These are phyloP conservation scores for Aspergillus sp. DNA, from an alignment of 2,329 filamentous ascomycete species.

Conservation along the genomic window DNA sequence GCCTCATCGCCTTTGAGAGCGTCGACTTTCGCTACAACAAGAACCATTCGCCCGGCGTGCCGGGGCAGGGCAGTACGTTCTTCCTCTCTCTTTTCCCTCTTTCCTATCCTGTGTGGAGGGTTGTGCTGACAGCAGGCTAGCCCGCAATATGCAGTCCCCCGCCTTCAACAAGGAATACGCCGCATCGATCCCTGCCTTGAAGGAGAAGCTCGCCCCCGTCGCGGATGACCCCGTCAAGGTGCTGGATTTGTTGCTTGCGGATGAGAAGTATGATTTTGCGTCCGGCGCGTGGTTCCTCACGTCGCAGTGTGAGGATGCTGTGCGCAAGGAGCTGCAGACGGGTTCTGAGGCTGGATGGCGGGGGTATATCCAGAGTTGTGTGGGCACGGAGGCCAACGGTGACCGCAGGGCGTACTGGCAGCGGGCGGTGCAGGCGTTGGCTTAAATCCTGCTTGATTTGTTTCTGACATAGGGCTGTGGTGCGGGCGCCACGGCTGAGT, in stretches of 20 bases:
- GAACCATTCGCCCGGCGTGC: constrained; percentile 14
- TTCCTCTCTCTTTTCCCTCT: not conserved
- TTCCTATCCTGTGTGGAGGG: not conserved
- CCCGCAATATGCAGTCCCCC: constrained; percentile 64
- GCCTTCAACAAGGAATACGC: constrained; percentile 58
- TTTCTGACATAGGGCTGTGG: not conserved
- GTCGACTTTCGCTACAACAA: constrained; percentile 66
- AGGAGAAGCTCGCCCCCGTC: constrained; percentile 30
- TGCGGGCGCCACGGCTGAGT: not conserved
- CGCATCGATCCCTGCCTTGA: constrained; percentile 44
- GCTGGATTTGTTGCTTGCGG: constrained; percentile 50
- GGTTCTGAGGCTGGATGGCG: constrained; percentile 52
- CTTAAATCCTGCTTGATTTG: constrained; percentile 17
- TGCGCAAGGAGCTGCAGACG: constrained; percentile 45
- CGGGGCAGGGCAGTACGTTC: constrained; percentile 16
- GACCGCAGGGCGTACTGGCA: constrained; percentile 52
- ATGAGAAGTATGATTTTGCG: constrained; percentile 55
- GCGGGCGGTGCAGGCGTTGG: constrained; percentile 45
- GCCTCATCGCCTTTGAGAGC: constrained; percentile 71
- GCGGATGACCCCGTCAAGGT: constrained; percentile 43
- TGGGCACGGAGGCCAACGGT: constrained; percentile 49
- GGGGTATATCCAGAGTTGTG: constrained; percentile 54
- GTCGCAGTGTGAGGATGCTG: constrained; percentile 51
- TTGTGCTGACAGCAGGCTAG: constrained; percentile 17
- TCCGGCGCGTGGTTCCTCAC: constrained; percentile 62